Evolutionary conservation across 257 asterid species (phyloP), one percentile per base, ranked within the genome.

Genomic region (Prunella vulgaris): DNA sequence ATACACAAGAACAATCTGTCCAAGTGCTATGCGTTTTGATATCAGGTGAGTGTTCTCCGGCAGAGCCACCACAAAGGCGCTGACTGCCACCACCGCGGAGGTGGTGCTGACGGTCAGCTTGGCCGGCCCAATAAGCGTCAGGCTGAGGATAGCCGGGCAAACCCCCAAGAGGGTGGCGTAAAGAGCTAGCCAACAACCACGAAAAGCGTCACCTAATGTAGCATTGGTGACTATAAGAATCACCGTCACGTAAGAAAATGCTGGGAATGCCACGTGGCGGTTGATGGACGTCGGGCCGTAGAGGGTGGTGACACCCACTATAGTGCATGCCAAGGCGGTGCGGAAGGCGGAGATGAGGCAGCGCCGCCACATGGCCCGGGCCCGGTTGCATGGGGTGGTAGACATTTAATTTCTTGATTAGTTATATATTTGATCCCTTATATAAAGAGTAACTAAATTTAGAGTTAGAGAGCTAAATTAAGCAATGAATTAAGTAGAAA

Each of bases 321-420:
- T 79, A 10, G 83, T 75, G 90, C 97, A 92, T 5, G 98, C 98
- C 28, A 88, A 15, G 76, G 93, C 87, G 17, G 98, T 90, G 20
- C 97, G 83, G 40, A 88, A 75, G 70, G 97, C 95, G 9, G 98
- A 90, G 5, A 75, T 83, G 3, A 84, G 72, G 78, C 93, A 78
- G 48, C 80, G 71, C 54, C 76, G 78, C 96, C 96, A 89, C 69
- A 85, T 40, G 24, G 81, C 76, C 27, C 75, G 69, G 1, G 81
- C 70, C 3, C 71, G 72, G 27, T 56, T 73, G 46, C 58, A 68
- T 24, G 79, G 51, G 70, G 68, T 71, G 40, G 74, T 52, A 1
- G 64, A 58, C 89, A 81, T 77, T 24, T 66, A 13, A 2, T 2
- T 30, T 35, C 7, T 49, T 3, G 13, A 21, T 54, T 3, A 10